Base-by-base conservation (phyloP, 116 monocot genomes). In the Phalaenopsis hybrid region DNA sequence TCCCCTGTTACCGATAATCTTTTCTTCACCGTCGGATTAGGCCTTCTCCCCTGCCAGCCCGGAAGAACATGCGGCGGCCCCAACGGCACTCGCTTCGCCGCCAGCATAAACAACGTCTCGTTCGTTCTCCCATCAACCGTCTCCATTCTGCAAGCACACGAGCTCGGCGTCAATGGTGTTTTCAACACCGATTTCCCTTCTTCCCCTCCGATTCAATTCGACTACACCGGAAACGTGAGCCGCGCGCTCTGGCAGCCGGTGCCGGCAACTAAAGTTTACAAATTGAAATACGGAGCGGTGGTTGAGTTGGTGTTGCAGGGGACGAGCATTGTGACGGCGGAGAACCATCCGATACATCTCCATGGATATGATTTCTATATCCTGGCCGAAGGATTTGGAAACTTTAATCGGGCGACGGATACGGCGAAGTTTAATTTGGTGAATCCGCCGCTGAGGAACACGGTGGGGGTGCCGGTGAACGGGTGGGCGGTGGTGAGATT, bases 51-150 rank as follows among this genome's bases (percentile, higher is more conserved):
- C 81, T 94, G 91, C 86, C 82, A 25, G 0, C 82, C 82, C 0
- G 68, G 76, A 12, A 65, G 63, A 49, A 79, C 37, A 6, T 94
- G 93, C 65, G 85, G 82, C 15, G 91, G 91, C 0, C 89, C 89
- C 4, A 91, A 94, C 79, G 81, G 81, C 16, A 86, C 91, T 28
- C 85, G 87, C 6, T 84, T 94, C 48, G 59, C 81, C 25, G 86
- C 94, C 44, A 94, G 91, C 85, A 89, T 91, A 84, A 94, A 94
- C 85, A 91, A 94, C 82, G 50, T 86, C 63, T 94, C 93, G 18
- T 94, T 89, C 81, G 82, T 82, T 2, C 80, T 84, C 44, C 93
- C 93, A 0, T 37, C 23, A 6, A 86, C 44, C 5, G 33, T 75
- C 57, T 92, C 92, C 45, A 55, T 91, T 0, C 89, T 91, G n/a